Evolutionary conservation across 2,329 filamentous ascomycete genomes (phyloP), one percentile per base, ranked within the genome.

Genomic region (Ophiostoma angusticollis): DNA sequence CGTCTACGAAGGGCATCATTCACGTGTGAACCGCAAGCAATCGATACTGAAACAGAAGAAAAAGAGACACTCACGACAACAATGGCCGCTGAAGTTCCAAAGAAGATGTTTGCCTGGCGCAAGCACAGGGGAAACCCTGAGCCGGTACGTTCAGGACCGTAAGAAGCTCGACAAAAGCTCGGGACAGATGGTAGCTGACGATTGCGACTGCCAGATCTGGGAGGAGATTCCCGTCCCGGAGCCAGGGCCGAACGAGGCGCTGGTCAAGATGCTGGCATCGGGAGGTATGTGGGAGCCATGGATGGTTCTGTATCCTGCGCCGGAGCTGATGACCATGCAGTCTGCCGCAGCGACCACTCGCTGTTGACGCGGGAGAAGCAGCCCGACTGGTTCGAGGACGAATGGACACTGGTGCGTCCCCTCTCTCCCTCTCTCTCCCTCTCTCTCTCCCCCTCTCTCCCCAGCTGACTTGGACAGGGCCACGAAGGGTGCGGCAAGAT

Each of bases 181-280:
- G 14, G 14, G n/a, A 8, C 12, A 24, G 23, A 24, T 16, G n/a
- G 9, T 16, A 6, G 28, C 17, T 17, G n/a, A 30, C 5, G n/a
- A 11, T 14, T 30, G 11, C 16, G n/a, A 30, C 4, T n/a, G 13
- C 9, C 34, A 36, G 34, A 22, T 37, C 35, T 38, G 36, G 35
- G 36, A 67, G 37, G 52, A 60, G 27, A 50, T 68, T 18, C 58
- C 63, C 8, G 55, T 67, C 25, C 64, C 65, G 2, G 50, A 52
- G 23, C 61, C 62, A 7, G 52, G 53, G 27, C 54, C 55, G 17
- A 58, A 63, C 42, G 52, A 67, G 44, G 53, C 58, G 40, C 54
- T 58, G 23, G 51, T 58, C 47, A 55, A 57, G 39, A 32, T 38
- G 28, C 29, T 38, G 9, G 36, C 36, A 9, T 32, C 36, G 13